These are phyloP conservation scores for Cardamine chenopodiifolia DNA, from an alignment of 345 rosid genomes.

Conservation along the genomic window DNA sequence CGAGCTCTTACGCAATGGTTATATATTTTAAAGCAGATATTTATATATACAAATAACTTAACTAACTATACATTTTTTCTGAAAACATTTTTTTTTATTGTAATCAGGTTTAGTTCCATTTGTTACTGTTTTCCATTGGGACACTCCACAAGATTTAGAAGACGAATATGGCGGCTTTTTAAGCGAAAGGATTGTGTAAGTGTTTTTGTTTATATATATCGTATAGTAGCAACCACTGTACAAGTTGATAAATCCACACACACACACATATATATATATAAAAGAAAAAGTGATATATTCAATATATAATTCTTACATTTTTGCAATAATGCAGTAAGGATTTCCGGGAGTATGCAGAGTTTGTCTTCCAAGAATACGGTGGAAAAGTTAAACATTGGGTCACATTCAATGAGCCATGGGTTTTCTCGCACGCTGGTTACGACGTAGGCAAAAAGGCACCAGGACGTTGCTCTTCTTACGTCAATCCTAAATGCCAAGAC, in stretches of 20 bases:
- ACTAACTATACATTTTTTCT: not conserved
- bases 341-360: slow-evolving; percentile 33
- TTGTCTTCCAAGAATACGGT: slow-evolving; percentile 42
- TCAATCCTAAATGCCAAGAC: slow-evolving; percentile 21
- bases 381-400: slow-evolving; percentile 57
- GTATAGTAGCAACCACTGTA: too few species aligned
- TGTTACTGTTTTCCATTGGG: slow-evolving; percentile 44
- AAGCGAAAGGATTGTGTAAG: slow-evolving; percentile 42
- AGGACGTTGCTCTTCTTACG: slow-evolving; percentile 44
- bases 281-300: not conserved
- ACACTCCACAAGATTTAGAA: slow-evolving; percentile 41
- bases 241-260: too few species aligned
- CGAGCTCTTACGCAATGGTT: slow-evolving; percentile 48
- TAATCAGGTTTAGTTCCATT: slow-evolving; percentile 30
- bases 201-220: not conserved
- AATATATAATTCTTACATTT: not conserved
- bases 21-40: not conserved
- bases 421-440: slow-evolving; percentile 37
- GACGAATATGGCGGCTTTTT: slow-evolving; percentile 45
- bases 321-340: slow-evolving; percentile 10
- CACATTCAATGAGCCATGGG: slow-evolving; percentile 58
- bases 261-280: too few species aligned
- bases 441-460: slow-evolving; percentile 44
- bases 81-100: not conserved
- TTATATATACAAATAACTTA: not conserved